Base-by-base conservation (phyloP, 2,329 filamentous ascomycete species). In the Alternaria sp. region DNA sequence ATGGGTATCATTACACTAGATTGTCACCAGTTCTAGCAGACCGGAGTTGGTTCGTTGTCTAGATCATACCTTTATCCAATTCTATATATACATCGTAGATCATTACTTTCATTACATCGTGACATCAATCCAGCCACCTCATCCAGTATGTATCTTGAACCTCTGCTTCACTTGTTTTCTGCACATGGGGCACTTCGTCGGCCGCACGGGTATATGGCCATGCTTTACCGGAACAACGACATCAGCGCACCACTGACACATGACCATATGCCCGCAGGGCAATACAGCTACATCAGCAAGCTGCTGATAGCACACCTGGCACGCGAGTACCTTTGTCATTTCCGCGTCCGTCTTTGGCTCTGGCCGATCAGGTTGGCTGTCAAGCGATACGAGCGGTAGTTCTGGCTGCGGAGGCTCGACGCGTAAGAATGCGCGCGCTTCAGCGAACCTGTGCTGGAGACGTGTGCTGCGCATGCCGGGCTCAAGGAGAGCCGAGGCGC, bases 241-340 rank as follows among this genome's bases (percentile, higher is more conserved):
- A 53, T 85, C 83, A 4, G 84, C 84, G 66, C 85, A 87, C 85
- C 85, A 87, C 43, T 81, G 76, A 69, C 85, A 87, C 79, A 87
- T 84, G 32, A 84, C 80, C 64, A 86, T 79, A 71, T 87, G 85
- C 0, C 85, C 85, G 63, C 85, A 88, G 1, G 85, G 85, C 36
- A 87, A 67, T 17, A 85, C 75, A 3, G 83, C 85, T 7, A 83
- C 83, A 62, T 87, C 83, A 1, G 86, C 83, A 3, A 84, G 52
- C 69, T 87, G 85, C 10, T 79, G 79, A 67, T 85, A 85, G 70
- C 85, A 88, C 17, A 86, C 80, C 63, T 84, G 82, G 66, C 85
- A 88, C 45, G 85, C 81, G 26, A 88, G 72, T 30, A 81, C 83
- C 43, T 84, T 76, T 6, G 76, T 84, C 81, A 87, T 80, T 47